Conservation (phyloP, 352 stramenopile genomes). For the Halophytophthora batemanensis region DNA sequence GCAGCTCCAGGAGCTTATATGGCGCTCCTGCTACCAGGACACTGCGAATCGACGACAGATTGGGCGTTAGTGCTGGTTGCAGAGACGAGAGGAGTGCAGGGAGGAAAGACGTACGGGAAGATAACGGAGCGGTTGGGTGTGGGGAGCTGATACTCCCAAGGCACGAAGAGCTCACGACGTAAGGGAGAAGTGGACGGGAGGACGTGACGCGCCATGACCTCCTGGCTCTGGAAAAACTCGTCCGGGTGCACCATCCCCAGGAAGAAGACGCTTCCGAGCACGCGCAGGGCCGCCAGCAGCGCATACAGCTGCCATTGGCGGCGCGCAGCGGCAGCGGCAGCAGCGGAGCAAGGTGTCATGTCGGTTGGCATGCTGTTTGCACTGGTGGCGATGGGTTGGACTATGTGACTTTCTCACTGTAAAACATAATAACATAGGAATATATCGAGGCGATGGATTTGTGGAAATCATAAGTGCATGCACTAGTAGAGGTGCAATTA, state of each 20-base stretch:
- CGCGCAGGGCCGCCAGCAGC: constrained; percentile 38
- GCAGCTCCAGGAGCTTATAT: constrained; percentile 40
- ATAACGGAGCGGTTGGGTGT: constrained; percentile 70
- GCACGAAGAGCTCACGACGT: constrained; percentile 45
- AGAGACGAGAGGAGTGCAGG: constrained; percentile 5
- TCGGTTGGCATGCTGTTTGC: no score
- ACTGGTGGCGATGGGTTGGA: no score
- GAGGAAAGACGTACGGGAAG: constrained; percentile 50
- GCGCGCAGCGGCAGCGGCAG: not conserved
- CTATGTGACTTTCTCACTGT: no score
- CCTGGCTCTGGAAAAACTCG: constrained; percentile 87
- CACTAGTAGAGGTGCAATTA: no score
- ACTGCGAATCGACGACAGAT: constrained; percentile 18
- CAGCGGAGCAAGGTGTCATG: no score
- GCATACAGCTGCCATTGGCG: constrained; percentile 20
- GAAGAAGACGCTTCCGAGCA: constrained; percentile 25
- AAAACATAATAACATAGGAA: no score
- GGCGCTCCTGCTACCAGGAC: constrained; percentile 45
- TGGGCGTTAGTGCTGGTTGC: constrained; percentile 6
- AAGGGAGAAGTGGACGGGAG: constrained; percentile 17
- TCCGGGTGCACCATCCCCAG: constrained; percentile 75
- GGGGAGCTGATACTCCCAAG: constrained; percentile 72
- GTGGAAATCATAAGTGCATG: no score
- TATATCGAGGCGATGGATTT: no score
- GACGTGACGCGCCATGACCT: constrained; percentile 69